Percentiles rank a stretch among this genome's conserved stretches.
These are phyloP conservation scores for Fusarium sp. DNA, from an alignment of 2,329 filamentous ascomycete species.

Conservation along the genomic window DNA sequence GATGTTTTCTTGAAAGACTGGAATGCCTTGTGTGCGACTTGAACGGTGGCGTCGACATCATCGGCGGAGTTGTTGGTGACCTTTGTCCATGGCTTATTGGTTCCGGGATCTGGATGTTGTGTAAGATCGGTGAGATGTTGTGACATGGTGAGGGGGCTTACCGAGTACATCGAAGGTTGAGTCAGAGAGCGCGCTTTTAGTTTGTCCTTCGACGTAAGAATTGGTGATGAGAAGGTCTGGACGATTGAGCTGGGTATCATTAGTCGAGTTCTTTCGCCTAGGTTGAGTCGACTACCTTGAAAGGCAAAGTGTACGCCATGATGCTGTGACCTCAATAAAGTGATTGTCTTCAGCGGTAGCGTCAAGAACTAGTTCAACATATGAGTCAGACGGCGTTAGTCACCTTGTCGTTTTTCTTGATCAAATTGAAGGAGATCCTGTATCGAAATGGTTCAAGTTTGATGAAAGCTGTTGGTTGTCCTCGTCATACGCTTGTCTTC, in stretches of 20 bases:
- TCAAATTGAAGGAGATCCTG: background rate
- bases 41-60: constrained; percentile 48
- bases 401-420: background rate
- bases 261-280: fast-evolving
- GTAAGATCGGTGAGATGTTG: background rate
- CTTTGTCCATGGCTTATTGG: constrained; percentile 5
- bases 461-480: background rate
- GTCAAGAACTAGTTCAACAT: background rate
- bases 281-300: background rate
- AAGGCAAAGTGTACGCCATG: constrained; percentile 5
- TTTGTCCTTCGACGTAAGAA: constrained; percentile 7
- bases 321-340: fast-evolving
- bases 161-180: constrained; percentile 16
- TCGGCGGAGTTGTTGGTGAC: constrained; percentile 7
- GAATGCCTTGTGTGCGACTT: constrained; percentile 53
- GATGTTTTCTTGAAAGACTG: constrained; percentile 54
- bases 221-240: constrained; percentile 1
- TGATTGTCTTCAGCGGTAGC: background rate
- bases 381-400: too few species aligned
- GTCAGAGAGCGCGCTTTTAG: background rate
- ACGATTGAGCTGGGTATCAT: background rate
- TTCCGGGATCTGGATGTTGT: constrained; percentile 3
- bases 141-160: background rate
- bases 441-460: background rate
- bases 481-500: background rate